Evolutionary conservation across 2,329 filamentous ascomycete species (phyloP), one percentile per base, ranked within the genome.

Genomic region (Neoscytalidium dimidiatum): DNA sequence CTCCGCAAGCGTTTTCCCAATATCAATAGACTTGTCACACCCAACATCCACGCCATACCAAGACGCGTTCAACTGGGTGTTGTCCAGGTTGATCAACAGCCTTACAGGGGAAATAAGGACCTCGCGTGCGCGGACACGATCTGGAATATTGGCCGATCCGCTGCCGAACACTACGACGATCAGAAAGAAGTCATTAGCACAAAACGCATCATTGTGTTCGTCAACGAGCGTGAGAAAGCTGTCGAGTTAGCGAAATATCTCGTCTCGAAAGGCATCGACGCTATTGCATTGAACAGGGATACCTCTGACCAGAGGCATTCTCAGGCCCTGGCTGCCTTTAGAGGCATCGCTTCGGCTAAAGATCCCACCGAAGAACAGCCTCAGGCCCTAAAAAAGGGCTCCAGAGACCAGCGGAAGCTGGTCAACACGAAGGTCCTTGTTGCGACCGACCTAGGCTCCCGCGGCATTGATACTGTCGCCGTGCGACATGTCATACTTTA

Each of bases 61-160:
- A 90, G 95, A 46, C 90, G 95, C 70, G 94, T 99, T 0, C 94
- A 98, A 76, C 88, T 99, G 4, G 93, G 92, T 65, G 92, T 98
- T 38, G 88, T 99, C 29, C 94, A 99, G 73, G 91, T 96, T 14
- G 90, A 94, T 69, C 92, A 91, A 70, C 90, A 96, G n/a, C 94
- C 94, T 0, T 99, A 97, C 80, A 89, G 89, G 68, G 93, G 95
- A 73, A 97, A 97, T 83, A 95, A 96, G 78, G 86, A 90, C 71
- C 86, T 99, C 4, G 96, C 95, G 11, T 98, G 94, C 75, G 95
- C 95, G 3, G 94, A 99, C 74, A 91, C 91, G 13, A 94, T 99
- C 73, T 97, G 94, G 88, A 90, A 92, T 35, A 94, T 99, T 66
- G 93, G 93, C 66, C 93, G 92, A 75, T 90, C 94, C 48, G 85